Conservation (phyloP, 2,329 filamentous ascomycete species). For the Penicillium polonicum region DNA sequence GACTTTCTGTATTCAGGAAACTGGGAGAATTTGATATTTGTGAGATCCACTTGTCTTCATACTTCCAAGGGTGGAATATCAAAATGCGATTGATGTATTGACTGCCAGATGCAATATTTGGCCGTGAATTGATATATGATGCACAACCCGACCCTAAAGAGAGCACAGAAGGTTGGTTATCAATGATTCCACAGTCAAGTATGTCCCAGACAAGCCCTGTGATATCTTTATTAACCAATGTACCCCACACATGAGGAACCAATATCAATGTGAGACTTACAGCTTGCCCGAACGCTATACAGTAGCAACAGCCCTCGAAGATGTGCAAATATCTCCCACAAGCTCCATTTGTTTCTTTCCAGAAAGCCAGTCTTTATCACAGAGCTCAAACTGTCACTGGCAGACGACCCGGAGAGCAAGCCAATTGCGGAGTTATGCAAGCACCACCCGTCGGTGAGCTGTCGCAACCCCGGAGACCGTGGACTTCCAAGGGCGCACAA, state of each 20-base stretch:
- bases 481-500: not conserved
- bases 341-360: not conserved
- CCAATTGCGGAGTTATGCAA: not conserved
- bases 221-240: not conserved
- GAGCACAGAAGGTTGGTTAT: not conserved
- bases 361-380: not conserved
- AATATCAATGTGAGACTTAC: not conserved
- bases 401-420: not conserved
- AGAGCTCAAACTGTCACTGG: not conserved
- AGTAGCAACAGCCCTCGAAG: not conserved
- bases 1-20: not conserved
- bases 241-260: not conserved
- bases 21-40: not conserved
- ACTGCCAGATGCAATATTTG: not conserved
- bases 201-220: conserved; percentile 1
- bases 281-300: not conserved
- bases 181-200: not conserved
- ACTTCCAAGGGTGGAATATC: not conserved
- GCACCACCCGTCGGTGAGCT: not conserved
- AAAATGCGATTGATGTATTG: not conserved
- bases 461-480: not conserved
- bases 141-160: not conserved
- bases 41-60: conserved; percentile 5
- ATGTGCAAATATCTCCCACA: not conserved
- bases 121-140: not conserved